These are phyloP conservation scores for Silene coronaria DNA, from an alignment of 179 eudicot genomes.

Conservation along the genomic window DNA sequence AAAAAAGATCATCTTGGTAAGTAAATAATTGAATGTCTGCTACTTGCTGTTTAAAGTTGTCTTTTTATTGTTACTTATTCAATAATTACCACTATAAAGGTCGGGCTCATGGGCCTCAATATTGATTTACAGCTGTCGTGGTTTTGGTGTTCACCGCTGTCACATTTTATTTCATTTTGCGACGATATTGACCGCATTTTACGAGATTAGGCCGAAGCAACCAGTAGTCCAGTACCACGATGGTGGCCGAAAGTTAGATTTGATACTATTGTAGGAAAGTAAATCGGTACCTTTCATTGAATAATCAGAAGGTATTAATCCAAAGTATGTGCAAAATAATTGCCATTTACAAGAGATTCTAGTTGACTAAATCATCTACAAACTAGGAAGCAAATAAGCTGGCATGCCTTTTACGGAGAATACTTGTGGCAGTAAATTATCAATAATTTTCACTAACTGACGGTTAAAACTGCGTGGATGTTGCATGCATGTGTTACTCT, in stretches of 20 bases:
- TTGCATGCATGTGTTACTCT: neutral
- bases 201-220: too few relatives aligned
- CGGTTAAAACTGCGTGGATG: neutral
- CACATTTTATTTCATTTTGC: neutral
- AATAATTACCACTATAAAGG: neutral
- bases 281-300: too few relatives aligned
- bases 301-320: too few relatives aligned
- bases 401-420: neutral
- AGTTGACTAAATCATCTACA: too few relatives aligned
- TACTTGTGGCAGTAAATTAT: neutral
- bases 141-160: neutral
- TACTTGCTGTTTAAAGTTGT: neutral
- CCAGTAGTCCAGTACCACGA: neutral
- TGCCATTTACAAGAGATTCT: too few relatives aligned
- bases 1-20: constrained; percentile 1
- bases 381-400: too few relatives aligned
- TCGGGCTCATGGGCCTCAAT: neutral
- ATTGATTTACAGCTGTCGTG: neutral
- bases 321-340: too few relatives aligned
- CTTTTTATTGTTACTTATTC: neutral
- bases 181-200: neutral
- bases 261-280: too few relatives aligned
- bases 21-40: neutral
- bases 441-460: neutral
- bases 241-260: neutral